Percentiles rank a stretch among this genome's conserved stretches.
These are phyloP conservation scores for Melaleuca alternifolia DNA, from an alignment of 345 rosid species.

Conservation along the genomic window DNA sequence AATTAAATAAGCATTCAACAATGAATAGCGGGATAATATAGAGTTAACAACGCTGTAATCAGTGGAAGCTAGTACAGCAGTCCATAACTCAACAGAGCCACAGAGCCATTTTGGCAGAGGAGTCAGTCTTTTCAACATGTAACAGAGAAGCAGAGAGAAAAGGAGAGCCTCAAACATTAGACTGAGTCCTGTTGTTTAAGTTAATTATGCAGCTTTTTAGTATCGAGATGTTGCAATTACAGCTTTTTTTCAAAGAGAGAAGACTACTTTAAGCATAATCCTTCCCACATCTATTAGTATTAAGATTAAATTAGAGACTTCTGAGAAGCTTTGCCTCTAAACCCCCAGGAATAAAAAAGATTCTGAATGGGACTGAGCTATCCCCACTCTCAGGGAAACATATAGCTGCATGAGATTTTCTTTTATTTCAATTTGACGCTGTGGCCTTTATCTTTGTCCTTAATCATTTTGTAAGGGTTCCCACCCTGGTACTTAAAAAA, in stretches of 20 bases:
- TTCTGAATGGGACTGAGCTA: background rate
- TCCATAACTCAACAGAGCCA: background rate
- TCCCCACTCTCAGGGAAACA: background rate
- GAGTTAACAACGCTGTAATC: background rate
- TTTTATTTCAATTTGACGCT: background rate
- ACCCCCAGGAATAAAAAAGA: background rate
- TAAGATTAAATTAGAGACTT: background rate
- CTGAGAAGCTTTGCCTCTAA: background rate
- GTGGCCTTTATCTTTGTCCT: background rate
- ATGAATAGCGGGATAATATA: background rate
- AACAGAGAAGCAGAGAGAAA: background rate
- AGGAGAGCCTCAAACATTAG: background rate
- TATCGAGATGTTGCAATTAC: background rate
- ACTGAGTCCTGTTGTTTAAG: background rate
- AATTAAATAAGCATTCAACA: background rate
- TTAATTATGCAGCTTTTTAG: background rate
- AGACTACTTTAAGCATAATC: background rate
- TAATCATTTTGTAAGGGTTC: background rate
- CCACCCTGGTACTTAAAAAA: background rate
- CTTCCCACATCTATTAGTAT: background rate
- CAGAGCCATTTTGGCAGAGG: background rate
- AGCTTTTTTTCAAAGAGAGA: background rate
- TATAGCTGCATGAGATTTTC: background rate
- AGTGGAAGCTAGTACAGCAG: background rate
- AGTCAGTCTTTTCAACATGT: background rate